These are phyloP conservation scores for Dipteronia dyeriana DNA, from an alignment of 345 rosid genomes.

Conservation along the genomic window DNA sequence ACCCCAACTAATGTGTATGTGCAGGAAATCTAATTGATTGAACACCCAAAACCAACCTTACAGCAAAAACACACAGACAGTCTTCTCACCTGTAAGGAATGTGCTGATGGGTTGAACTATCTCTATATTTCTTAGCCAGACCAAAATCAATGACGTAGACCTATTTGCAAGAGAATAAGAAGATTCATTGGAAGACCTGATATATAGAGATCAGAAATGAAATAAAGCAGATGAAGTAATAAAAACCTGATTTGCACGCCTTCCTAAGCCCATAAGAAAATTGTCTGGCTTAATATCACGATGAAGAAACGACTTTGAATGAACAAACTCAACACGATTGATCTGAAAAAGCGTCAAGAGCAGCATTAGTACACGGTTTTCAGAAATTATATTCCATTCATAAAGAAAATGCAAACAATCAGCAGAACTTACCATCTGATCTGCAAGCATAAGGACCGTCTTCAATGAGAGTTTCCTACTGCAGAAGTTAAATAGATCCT, in stretches of 20 bases:
- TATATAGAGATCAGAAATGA: background rate
- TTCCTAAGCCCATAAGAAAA: slow-evolving; percentile 94
- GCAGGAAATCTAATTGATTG: background rate
- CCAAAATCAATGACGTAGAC: slow-evolving; percentile 91
- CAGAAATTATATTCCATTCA: background rate
- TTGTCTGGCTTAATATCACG: slow-evolving; percentile 98
- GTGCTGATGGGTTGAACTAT: slow-evolving; percentile 80
- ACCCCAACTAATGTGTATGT: background rate
- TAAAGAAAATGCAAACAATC: background rate
- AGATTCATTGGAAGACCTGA: background rate
- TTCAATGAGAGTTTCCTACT: slow-evolving; percentile 79
- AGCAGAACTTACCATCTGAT: slow-evolving; percentile 73
- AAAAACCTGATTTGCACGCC: slow-evolving; percentile 87
- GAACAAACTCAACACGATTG: slow-evolving; percentile 87
- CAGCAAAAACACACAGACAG: background rate
- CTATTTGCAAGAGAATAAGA: slow-evolving; percentile 34
- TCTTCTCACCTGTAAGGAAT: slow-evolving; percentile 79
- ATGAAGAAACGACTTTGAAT: slow-evolving; percentile 90
- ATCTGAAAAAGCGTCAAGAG: slow-evolving; percentile 43
- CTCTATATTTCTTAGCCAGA: slow-evolving; percentile 91
- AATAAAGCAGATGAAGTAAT: background rate
- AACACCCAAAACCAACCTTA: background rate
- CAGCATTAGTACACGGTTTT: background rate
- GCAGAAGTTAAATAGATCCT: slow-evolving; percentile 91
- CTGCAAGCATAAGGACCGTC: slow-evolving; percentile 97